Evolutionary conservation across 805 yeast genomes (phyloP), one percentile per base, ranked within the genome.

Genomic region (Candida xiaguanensis): DNA sequence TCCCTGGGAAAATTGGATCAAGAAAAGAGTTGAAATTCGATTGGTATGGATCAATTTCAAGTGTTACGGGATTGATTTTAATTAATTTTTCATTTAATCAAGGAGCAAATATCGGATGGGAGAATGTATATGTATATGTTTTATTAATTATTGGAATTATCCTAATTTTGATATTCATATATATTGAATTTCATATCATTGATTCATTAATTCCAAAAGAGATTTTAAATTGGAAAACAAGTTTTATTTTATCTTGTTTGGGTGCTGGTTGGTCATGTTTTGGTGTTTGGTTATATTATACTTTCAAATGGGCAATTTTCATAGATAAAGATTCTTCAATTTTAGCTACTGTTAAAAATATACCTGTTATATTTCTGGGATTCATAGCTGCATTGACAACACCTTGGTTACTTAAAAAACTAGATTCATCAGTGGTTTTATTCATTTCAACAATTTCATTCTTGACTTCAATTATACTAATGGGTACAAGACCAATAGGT

Each of bases 81-180:
- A 69, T 85, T 53, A 83, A 82, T 47, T 79, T 84, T 54, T 77
- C 80, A 1, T 80, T 85, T 78, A 85, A 82, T 50, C 88, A 85
- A 53, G 90, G 85, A 3, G 86, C 91, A 0, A 72, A 74, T 16
- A 84, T 70, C 2, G 90, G 91, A 9, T 85, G 91, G 91, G 55
- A 62, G 4, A 54, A 48, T 2, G 74, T 82, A 1, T 83, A 84
- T 48, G 75, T 80, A 31, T 75, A 79, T 37, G 75, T 70, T 0
- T 54, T 85, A 11, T 60, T 84, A 18, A 66, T 81, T 2, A 60
- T 82, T 3, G 81, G 88, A 0, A 41, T 82, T 9, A 48, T 58
- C 2, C 39, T 53, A 12, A 40, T 66, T 12, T 53, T 31, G 7
- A 65, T 53, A 1, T 85, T 85, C 51, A 15, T 35, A 42, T 59